phyloP scores from a whole-genome alignment of 2,329 filamentous ascomycete species.

The Chaetomium sp. region DNA sequence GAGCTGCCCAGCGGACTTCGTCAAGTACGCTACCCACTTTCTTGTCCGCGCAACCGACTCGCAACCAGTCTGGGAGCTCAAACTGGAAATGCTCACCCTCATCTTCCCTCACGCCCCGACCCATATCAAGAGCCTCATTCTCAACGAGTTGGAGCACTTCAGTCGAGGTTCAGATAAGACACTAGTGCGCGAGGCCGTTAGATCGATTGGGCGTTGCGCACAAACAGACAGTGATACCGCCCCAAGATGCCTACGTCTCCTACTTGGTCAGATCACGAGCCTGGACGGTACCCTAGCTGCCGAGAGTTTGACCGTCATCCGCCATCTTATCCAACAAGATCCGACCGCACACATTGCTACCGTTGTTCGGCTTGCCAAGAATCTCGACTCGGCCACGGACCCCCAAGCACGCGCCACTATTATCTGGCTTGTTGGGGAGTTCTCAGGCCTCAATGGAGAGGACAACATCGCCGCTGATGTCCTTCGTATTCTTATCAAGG shows the following conservation, averaged over 20 bases:
- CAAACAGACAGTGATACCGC: constrained; percentile 67
- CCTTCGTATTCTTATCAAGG: constrained; percentile 76
- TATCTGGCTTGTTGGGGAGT: constrained; percentile 96
- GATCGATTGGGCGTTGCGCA: constrained; percentile 89
- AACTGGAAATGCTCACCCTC: constrained; percentile 83
- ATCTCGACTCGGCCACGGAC: constrained; percentile 81
- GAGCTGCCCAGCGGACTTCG: constrained; percentile 68
- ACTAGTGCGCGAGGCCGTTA: constrained; percentile 80
- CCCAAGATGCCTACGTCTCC: constrained; percentile 70
- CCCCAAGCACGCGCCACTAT: constrained; percentile 88
- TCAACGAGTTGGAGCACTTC: constrained; percentile 93
- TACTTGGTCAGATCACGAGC: constrained; percentile 82
- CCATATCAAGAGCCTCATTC: constrained; percentile 74
- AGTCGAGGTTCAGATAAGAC: constrained; percentile 65
- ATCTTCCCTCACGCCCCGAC: constrained; percentile 77
- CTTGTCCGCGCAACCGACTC: constrained; percentile 74
- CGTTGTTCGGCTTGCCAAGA: constrained; percentile 81
- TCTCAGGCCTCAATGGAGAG: constrained; percentile 69
- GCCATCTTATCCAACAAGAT: constrained; percentile 90
- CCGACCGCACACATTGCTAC: constrained; percentile 75
- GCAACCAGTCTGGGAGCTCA: constrained; percentile 79
- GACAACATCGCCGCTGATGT: constrained; percentile 93
- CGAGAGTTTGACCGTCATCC: constrained; percentile 88
- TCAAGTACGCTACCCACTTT: constrained; percentile 84
- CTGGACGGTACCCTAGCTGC: constrained; percentile 82